phyloP scores from a whole-genome alignment of 1,284 basidiomycete species.

The Trametes polyzona region DNA sequence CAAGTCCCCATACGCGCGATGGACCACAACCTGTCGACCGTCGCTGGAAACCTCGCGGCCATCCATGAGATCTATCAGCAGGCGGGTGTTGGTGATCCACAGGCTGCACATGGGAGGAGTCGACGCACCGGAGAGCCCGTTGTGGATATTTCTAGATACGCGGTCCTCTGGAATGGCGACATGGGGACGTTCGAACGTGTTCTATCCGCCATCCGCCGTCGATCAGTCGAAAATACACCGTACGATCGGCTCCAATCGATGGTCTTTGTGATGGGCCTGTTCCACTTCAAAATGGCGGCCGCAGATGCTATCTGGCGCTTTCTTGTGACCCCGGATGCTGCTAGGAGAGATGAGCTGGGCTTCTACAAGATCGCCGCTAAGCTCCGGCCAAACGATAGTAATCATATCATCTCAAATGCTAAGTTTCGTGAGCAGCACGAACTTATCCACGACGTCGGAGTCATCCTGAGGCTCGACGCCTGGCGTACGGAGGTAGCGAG shows the following conservation, averaged over 20 bases:
- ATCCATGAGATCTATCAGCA: slow-evolving; percentile 33
- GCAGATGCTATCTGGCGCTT: slow-evolving; percentile 41
- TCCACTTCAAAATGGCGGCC: slow-evolving; percentile 46
- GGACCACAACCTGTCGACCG: slow-evolving; percentile 34
- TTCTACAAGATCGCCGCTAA: slow-evolving; percentile 14
- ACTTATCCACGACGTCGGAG: slow-evolving; percentile 35
- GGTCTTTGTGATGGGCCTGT: slow-evolving; percentile 39
- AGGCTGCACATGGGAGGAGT: no score
- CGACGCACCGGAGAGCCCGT: no score
- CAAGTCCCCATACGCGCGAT: slow-evolving; percentile 33
- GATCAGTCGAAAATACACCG: slow-evolving; percentile 26
- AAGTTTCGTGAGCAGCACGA: slow-evolving; percentile 42
- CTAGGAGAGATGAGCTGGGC: slow-evolving; percentile 22
- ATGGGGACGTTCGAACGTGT: slow-evolving; percentile 27
- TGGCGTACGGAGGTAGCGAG: slow-evolving; percentile 21
- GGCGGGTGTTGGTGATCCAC: slow-evolving; percentile 31
- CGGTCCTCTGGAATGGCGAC: slow-evolving; percentile 14
- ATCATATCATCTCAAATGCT: slow-evolving; percentile 33
- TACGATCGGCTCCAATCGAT: slow-evolving; percentile 33
- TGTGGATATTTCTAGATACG: neutral
- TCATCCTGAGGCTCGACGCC: slow-evolving; percentile 28
- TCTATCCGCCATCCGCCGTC: neutral
- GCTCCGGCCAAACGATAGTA: slow-evolving; percentile 35
- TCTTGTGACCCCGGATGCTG: slow-evolving; percentile 25
- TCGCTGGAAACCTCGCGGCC: slow-evolving; percentile 29